A percentile compares a stretch with the other conserved stretches of the same genome.
phyloP scores from a whole-genome alignment of 2,329 filamentous ascomycete genomes.

The Phaeosphaeriaceae sp. region DNA sequence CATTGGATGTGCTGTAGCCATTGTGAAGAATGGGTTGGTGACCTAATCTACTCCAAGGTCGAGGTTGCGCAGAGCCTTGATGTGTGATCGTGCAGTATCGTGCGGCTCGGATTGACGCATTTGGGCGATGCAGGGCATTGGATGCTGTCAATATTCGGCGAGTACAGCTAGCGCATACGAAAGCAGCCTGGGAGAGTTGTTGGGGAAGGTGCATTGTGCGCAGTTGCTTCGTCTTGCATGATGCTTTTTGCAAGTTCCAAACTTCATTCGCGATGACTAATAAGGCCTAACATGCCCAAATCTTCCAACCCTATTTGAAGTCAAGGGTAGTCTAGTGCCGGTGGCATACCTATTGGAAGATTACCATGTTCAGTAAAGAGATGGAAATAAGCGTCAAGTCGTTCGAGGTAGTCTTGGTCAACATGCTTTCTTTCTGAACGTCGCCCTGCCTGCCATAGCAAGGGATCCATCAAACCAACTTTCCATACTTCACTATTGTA shows the following conservation, averaged over 20 bases:
- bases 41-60: slow-evolving; percentile 4
- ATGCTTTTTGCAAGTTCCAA: not conserved
- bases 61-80: slow-evolving; percentile 7
- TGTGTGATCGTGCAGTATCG: slow-evolving; percentile 12
- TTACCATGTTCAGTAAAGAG: too few relatives aligned
- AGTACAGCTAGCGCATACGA: slow-evolving; percentile 39
- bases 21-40: slow-evolving; percentile 7
- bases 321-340: too few relatives aligned
- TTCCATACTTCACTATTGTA: not conserved
- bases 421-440: not conserved
- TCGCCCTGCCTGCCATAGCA: not conserved
- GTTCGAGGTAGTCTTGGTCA: too few relatives aligned
- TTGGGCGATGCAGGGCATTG: not conserved
- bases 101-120: slow-evolving; percentile 1
- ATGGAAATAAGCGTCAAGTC: too few relatives aligned
- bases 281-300: not conserved
- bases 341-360: too few relatives aligned
- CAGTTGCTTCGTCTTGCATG: not conserved
- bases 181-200: slow-evolving; percentile 16
- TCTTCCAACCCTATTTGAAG: not conserved
- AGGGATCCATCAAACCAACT: not conserved
- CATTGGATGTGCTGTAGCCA: slow-evolving; percentile 32
- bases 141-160: slow-evolving; percentile 17
- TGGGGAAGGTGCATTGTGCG: slow-evolving; percentile 32
- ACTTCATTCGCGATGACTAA: not conserved